phyloP scores from a whole-genome alignment of 139 green algal species.

The Coelastrella sp. region DNA sequence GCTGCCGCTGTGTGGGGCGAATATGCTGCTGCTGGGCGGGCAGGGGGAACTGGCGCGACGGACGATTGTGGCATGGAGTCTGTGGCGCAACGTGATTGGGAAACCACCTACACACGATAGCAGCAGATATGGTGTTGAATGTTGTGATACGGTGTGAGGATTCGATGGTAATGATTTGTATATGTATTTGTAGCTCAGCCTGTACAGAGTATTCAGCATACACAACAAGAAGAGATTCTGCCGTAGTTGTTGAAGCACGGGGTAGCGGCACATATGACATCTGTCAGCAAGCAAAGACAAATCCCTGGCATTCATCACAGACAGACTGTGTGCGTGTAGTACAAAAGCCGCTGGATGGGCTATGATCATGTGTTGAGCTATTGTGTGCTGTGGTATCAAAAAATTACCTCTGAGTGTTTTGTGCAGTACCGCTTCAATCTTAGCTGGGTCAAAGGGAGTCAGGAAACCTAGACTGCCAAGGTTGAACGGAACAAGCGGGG shows the following conservation, averaged over 20 bases:
- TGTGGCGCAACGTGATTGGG: constrained; percentile 87
- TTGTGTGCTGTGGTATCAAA: too few species aligned
- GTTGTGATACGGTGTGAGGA: too few species aligned
- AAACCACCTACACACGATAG: constrained; percentile 68
- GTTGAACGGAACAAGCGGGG: constrained; percentile 89
- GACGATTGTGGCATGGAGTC: constrained; percentile 86
- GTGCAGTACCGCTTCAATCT: constrained; percentile 62
- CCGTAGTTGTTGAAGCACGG: too few species aligned
- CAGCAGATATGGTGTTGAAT: too few species aligned
- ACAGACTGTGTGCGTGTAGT: too few species aligned
- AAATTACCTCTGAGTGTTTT: constrained; percentile 35
- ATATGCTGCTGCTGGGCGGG: constrained; percentile 9
- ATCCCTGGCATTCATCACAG: too few species aligned
- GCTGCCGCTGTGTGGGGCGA: neutral
- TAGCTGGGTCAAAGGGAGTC: constrained; percentile 58
- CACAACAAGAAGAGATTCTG: neutral
- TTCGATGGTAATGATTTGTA: neutral
- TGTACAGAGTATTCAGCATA: neutral
- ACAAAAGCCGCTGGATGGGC: too few species aligned
- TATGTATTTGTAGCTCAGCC: neutral
- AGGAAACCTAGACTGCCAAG: constrained; percentile 95
- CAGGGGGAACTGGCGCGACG: constrained; percentile 37
- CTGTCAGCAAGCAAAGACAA: too few species aligned
- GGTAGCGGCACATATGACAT: too few species aligned
- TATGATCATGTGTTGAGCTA: too few species aligned